A percentile compares a stretch with the other conserved stretches of the same genome.
These are phyloP conservation scores for Wickerhamiella sergipiensis DNA, from an alignment of 805 yeast species.

Conservation along the genomic window DNA sequence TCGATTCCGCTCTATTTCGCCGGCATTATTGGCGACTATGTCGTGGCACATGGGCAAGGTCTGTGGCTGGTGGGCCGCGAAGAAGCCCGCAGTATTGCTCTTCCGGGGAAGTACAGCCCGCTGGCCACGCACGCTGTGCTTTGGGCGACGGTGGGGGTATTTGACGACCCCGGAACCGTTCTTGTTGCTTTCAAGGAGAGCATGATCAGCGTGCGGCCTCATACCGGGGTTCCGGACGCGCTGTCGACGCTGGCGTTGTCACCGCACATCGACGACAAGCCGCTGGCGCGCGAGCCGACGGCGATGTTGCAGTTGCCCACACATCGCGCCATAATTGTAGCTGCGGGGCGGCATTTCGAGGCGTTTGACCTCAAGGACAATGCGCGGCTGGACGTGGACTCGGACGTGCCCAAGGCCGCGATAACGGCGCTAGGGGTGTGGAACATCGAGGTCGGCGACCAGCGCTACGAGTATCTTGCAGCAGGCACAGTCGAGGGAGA, in stretches of 20 bases:
- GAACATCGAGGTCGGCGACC: background rate
- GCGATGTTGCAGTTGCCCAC: background rate
- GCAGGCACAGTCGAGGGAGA: background rate
- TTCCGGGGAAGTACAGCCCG: background rate
- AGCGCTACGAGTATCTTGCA: background rate
- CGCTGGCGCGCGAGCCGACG: background rate
- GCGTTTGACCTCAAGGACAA: background rate
- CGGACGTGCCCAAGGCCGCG: background rate
- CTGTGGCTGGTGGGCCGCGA: background rate
- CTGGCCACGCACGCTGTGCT: background rate
- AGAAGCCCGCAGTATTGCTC: background rate
- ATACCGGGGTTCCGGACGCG: background rate
- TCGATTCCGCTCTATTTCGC: background rate
- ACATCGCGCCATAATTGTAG: background rate
- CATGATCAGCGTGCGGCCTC: background rate
- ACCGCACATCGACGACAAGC: background rate
- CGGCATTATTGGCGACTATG: background rate
- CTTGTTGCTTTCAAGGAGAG: background rate
- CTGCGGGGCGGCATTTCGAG: background rate
- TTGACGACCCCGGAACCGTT: background rate
- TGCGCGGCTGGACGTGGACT: background rate
- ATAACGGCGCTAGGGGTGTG: background rate
- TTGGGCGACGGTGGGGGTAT: background rate
- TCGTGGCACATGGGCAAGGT: background rate
- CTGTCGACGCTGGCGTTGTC: background rate